phyloP scores from a whole-genome alignment of 2,329 filamentous ascomycete genomes.

The Sordariomycetes sp. region DNA sequence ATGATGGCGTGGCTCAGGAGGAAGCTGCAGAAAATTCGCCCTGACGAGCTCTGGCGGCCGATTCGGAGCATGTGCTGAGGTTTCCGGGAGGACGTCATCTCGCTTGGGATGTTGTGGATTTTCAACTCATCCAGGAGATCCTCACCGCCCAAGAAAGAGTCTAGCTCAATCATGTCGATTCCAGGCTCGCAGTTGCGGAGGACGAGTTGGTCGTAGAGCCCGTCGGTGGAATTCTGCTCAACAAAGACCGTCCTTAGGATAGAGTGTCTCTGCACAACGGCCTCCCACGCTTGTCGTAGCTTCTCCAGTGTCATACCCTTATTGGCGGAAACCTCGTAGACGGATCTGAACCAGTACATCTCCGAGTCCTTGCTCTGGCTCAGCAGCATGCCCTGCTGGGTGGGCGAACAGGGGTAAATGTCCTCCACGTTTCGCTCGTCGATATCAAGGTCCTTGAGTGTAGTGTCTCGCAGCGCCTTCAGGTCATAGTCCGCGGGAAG shows the following conservation, averaged over 20 bases:
- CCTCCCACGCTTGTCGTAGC: neutral
- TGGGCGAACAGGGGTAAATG: constrained; percentile 23
- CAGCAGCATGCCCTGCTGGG: constrained; percentile 26
- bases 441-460: constrained; percentile 23
- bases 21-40: neutral
- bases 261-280: constrained; percentile 19
- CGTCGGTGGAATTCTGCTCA: constrained; percentile 29
- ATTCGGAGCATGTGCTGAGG: neutral
- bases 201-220: constrained; percentile 35
- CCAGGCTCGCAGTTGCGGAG: constrained; percentile 27
- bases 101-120: neutral
- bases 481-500: constrained; percentile 29
- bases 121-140: neutral
- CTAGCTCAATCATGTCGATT: constrained; percentile 19
- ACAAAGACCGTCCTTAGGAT: constrained; percentile 26
- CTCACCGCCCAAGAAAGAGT: neutral
- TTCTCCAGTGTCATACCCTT: too few relatives aligned
- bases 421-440: constrained; percentile 20
- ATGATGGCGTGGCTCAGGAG: neutral
- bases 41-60: neutral
- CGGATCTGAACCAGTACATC: too few relatives aligned
- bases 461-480: constrained; percentile 24
- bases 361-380: constrained; percentile 11
- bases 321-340: too few relatives aligned
- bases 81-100: neutral